These are phyloP conservation scores for Plasmodium relictum DNA, from an alignment of 169 alveolate genomes.

Conservation along the genomic window DNA sequence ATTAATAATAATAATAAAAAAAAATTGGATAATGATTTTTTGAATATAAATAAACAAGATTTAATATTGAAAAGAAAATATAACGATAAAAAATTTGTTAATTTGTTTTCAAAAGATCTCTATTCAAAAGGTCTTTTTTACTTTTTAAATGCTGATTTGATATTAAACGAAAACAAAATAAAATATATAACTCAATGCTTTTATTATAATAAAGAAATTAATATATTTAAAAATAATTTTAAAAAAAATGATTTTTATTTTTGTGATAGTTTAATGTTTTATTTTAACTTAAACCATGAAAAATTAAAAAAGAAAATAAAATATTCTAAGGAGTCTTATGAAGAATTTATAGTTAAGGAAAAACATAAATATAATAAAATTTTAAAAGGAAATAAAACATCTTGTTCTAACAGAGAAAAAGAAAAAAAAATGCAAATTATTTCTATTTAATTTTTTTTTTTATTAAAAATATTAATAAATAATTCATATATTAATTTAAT, in stretches of 20 bases:
- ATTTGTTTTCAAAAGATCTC: conserved; percentile 55
- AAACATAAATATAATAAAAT: conserved; percentile 57
- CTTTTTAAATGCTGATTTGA: conserved; percentile 52
- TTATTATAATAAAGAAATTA: conserved; percentile 3
- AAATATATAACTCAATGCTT: conserved; percentile 44
- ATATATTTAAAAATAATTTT: conserved; percentile 41
- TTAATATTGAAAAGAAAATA: conserved; percentile 34
- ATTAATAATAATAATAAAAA: not conserved
- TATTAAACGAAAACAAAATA: conserved; percentile 32
- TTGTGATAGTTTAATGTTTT: conserved; percentile 28
- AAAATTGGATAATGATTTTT: not conserved
- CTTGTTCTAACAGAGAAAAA: not conserved
- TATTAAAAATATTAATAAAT: not conserved
- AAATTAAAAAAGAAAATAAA: conserved; percentile 22
- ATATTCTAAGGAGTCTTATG: conserved; percentile 26
- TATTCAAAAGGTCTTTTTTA: conserved; percentile 33
- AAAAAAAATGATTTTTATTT: conserved; percentile 29
- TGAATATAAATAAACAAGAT: not conserved
- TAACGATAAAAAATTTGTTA: conserved; percentile 34
- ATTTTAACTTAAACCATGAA: conserved; percentile 24
- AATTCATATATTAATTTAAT: too few relatives aligned
- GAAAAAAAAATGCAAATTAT: conserved; percentile 18
- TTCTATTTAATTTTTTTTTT: conserved; percentile 8
- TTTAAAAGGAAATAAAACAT: not conserved
- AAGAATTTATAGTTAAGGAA: conserved; percentile 58